phyloP scores from a whole-genome alignment of 2,329 filamentous ascomycete species.

The Harringtonia aguacate region DNA sequence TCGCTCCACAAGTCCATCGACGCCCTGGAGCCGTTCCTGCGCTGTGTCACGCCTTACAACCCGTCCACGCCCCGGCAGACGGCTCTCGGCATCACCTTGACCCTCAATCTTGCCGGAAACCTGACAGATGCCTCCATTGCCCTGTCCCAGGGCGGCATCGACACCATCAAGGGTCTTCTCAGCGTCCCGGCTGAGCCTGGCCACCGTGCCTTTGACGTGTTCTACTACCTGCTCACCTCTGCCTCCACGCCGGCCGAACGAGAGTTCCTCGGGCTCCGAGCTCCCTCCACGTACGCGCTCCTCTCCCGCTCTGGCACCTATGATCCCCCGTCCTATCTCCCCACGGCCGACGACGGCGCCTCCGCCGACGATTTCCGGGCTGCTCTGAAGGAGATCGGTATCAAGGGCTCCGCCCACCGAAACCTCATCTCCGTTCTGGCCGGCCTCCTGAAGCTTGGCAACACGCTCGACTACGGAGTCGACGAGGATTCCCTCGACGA shows the following conservation, averaged over 20 bases:
- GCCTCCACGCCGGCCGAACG: conserved; percentile 80
- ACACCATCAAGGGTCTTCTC: conserved; percentile 70
- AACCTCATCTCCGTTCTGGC: conserved; percentile 79
- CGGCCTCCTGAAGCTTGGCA: conserved; percentile 81
- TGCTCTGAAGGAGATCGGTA: conserved; percentile 81
- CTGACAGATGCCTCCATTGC: conserved; percentile 66
- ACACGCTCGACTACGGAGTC: conserved; percentile 74
- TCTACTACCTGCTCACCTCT: conserved; percentile 93
- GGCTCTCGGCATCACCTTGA: conserved; percentile 70
- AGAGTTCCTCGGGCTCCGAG: conserved; percentile 75
- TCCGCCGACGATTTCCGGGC: conserved; percentile 86
- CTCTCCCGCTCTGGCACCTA: conserved; percentile 80
- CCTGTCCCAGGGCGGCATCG: conserved; percentile 77
- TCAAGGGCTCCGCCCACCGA: conserved; percentile 75
- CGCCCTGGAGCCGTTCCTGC: conserved; percentile 74
- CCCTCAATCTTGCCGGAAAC: conserved; percentile 69
- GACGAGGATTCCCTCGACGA: conserved; percentile 79
- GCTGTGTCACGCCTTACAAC: conserved; percentile 80
- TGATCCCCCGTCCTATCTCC: conserved; percentile 74
- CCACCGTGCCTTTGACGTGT: conserved; percentile 90
- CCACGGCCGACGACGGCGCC: conserved; percentile 84
- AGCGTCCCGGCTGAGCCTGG: conserved; percentile 70
- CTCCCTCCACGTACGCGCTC: conserved; percentile 65
- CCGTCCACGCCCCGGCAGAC: conserved; percentile 74
- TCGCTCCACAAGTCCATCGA: conserved; percentile 69